These are phyloP conservation scores for Hypoxylon fuscum DNA, from an alignment of 495 filamentous ascomycete genomes.

Conservation along the genomic window DNA sequence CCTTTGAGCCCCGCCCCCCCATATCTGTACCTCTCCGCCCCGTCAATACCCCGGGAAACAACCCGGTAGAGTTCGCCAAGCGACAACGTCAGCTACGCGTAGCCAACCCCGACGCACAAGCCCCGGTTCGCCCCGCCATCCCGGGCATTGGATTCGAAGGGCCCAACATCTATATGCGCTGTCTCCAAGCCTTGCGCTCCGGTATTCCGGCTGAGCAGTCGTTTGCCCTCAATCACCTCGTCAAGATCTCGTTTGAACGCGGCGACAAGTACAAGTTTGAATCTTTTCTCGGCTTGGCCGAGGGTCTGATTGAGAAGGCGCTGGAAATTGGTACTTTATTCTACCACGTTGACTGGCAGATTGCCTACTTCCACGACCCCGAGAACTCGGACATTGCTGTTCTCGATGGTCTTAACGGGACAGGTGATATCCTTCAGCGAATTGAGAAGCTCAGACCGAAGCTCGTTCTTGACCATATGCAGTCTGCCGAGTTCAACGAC, in stretches of 20 bases:
- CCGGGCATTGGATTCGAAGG: conserved; percentile 66
- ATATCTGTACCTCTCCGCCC: conserved; percentile 70
- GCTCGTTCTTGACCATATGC: conserved; percentile 73
- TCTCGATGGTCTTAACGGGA: conserved; percentile 81
- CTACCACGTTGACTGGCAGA: conserved; percentile 82
- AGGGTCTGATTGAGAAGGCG: conserved; percentile 85
- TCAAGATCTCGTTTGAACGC: conserved; percentile 92
- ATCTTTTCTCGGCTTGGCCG: conserved; percentile 86
- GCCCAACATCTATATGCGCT: conserved; percentile 89
- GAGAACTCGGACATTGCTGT: conserved; percentile 60
- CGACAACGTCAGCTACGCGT: conserved; percentile 51
- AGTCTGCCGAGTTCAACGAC: conserved; percentile 75
- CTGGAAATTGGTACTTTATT: conserved; percentile 77
- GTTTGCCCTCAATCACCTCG: conserved; percentile 89
- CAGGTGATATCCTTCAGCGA: conserved; percentile 74
- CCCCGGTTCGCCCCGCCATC: conserved; percentile 31
- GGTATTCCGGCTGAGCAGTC: conserved; percentile 82
- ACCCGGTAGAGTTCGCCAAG: conserved; percentile 66
- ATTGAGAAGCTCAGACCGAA: conserved; percentile 63
- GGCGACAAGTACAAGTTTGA: conserved; percentile 97
- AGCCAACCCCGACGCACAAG: conserved; percentile 38
- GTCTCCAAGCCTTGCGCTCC: conserved; percentile 80
- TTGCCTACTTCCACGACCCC: conserved; percentile 70
- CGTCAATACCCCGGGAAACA: conserved; percentile 74
- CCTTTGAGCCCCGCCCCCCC: conserved; percentile 66